Conservation (phyloP, 148 eudicot genomes). For the Spergularia bocconei region DNA sequence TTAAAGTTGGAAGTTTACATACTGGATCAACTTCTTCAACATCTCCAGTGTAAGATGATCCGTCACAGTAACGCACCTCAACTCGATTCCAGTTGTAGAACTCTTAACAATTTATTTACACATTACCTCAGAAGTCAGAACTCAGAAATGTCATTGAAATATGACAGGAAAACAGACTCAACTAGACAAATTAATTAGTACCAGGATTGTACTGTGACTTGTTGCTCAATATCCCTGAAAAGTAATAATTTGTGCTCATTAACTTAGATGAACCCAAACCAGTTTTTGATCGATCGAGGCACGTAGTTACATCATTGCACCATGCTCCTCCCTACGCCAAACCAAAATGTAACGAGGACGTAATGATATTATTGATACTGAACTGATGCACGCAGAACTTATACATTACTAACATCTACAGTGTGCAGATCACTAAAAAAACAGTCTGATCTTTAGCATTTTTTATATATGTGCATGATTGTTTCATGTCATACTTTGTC, state of each 20-base stretch:
- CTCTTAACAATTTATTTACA: constrained; percentile 23
- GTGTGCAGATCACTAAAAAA: background rate
- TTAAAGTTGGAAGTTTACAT: constrained; percentile 9
- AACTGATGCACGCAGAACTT: too few species aligned
- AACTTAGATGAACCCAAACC: constrained; percentile 40
- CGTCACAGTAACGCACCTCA: constrained; percentile 51
- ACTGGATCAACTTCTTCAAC: constrained; percentile 53
- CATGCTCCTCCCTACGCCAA: constrained; percentile 45
- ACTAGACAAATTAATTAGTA: background rate
- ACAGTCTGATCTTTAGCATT: background rate
- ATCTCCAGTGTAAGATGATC: constrained; percentile 55
- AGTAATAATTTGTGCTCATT: constrained; percentile 31
- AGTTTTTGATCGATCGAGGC: constrained; percentile 29
- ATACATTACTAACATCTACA: too few species aligned
- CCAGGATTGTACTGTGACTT: constrained; percentile 37
- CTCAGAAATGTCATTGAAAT: background rate
- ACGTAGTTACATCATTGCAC: constrained; percentile 35
- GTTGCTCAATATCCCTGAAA: constrained; percentile 43
- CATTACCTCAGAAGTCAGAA: background rate
- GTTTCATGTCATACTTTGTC: too few species aligned
- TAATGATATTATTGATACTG: too few species aligned
- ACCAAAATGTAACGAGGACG: background rate
- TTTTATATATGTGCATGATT: background rate
- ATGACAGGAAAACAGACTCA: background rate
- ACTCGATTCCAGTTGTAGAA: constrained; percentile 62